phyloP scores from a whole-genome alignment of 208 protist genomes.

The Trypanosoma boissoni region DNA sequence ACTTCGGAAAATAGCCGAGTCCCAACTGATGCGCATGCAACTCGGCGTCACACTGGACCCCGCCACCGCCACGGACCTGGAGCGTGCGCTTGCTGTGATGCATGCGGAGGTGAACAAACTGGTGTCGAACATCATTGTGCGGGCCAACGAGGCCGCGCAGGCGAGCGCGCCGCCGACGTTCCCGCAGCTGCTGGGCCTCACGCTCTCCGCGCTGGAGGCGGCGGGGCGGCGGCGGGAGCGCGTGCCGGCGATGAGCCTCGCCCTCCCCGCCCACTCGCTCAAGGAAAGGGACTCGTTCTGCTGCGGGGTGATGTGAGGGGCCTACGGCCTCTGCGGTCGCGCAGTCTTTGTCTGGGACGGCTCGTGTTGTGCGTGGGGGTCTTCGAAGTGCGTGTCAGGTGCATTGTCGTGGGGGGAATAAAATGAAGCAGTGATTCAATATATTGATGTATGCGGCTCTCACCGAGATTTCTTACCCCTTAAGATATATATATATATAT shows the following conservation, averaged over 20 bases:
- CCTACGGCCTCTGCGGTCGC: too few species aligned
- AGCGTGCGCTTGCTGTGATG: constrained; percentile 42
- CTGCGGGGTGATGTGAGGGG: constrained; percentile 8
- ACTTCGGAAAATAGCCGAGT: constrained; percentile 49
- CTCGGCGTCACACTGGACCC: constrained; percentile 54
- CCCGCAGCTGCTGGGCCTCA: constrained; percentile 61
- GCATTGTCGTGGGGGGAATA: too few species aligned
- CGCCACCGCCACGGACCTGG: constrained; percentile 35
- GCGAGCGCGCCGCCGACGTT: constrained; percentile 37
- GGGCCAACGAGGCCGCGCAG: constrained; percentile 35
- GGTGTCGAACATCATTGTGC: constrained; percentile 49
- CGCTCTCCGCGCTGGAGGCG: constrained; percentile 50
- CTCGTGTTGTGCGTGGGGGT: too few species aligned
- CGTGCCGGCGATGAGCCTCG: constrained; percentile 47
- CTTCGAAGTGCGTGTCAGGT: too few species aligned
- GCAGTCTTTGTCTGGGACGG: too few species aligned
- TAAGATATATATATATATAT: too few species aligned
- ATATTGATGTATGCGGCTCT: too few species aligned
- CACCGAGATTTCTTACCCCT: too few species aligned
- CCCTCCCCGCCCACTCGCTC: constrained; percentile 32
- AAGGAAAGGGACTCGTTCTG: constrained; percentile 24
- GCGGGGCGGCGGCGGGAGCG: constrained; percentile 29
- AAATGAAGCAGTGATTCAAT: too few species aligned
- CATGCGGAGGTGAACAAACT: constrained; percentile 71
- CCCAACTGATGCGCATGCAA: constrained; percentile 39